These are phyloP conservation scores for Diutina sp. DNA, from an alignment of 1,139 yeast genomes.

Conservation along the genomic window DNA sequence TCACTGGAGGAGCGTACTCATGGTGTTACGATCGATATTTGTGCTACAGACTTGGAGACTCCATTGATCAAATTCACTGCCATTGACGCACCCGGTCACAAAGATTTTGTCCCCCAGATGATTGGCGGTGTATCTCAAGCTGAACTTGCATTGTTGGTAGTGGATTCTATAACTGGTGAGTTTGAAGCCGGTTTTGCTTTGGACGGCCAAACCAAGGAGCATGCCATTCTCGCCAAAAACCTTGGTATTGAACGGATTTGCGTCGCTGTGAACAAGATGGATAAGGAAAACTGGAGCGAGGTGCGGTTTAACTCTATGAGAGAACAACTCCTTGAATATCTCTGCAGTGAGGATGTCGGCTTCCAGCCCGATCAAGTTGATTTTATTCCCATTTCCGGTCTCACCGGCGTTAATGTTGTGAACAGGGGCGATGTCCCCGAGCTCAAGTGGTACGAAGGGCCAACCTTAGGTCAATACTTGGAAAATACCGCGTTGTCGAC, in stretches of 20 bases:
- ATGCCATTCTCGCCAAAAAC: conserved; percentile 69
- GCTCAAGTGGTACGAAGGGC: conserved; percentile 53
- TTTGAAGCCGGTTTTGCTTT: conserved; percentile 80
- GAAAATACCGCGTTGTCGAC: conserved; percentile 15
- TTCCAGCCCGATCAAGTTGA: conserved; percentile 35
- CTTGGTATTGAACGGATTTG: conserved; percentile 69
- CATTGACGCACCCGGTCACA: conserved; percentile 80
- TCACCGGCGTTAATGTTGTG: conserved; percentile 72
- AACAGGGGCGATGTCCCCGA: conserved; percentile 17
- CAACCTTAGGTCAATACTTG: conserved; percentile 48
- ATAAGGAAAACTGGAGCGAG: conserved; percentile 58
- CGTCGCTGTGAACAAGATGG: conserved; percentile 84
- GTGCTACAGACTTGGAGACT: conserved; percentile 77
- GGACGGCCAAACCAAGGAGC: conserved; percentile 94
- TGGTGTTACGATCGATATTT: conserved; percentile 92
- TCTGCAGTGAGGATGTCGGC: conserved; percentile 46
- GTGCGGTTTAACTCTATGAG: conserved; percentile 52
- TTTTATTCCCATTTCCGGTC: conserved; percentile 81
- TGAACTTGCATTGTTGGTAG: conserved; percentile 59
- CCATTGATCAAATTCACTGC: conserved; percentile 56
- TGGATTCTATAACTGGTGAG: conserved; percentile 73
- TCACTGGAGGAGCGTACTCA: conserved; percentile 78
- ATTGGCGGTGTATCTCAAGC: conserved; percentile 43
- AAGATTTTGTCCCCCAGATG: conserved; percentile 42
- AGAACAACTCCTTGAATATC: conserved; percentile 43